Conservation (phyloP, 2,329 filamentous ascomycete genomes). For the Arthrobotrys sphaeroides region DNA sequence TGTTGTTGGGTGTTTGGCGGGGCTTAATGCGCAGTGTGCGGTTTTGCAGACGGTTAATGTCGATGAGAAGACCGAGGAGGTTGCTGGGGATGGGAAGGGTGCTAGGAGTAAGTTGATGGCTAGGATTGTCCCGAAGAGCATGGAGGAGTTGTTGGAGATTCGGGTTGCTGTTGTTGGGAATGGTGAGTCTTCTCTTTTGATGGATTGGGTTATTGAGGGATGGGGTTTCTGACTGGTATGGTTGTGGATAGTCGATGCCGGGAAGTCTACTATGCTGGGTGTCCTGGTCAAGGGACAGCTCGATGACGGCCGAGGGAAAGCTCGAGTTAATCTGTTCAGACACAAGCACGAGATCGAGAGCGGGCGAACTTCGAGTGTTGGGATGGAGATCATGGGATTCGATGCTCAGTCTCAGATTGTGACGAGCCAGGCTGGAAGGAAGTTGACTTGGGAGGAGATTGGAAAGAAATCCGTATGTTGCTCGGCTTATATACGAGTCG, state of each 20-base stretch:
- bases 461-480: conserved; percentile 77
- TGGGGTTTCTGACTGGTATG: not conserved
- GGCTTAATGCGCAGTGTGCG: conserved; percentile 75
- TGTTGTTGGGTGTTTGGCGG: conserved; percentile 72
- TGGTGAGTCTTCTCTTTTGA: conserved; percentile 65
- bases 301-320: conserved; percentile 92
- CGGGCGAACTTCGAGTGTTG: conserved; percentile 92
- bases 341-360: conserved; percentile 99
- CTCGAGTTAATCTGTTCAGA: conserved; percentile 92
- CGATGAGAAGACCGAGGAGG: conserved; percentile 70
- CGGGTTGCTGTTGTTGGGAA: conserved; percentile 97
- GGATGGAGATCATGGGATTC: conserved; percentile 99
- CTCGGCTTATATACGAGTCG: not conserved
- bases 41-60: conserved; percentile 91
- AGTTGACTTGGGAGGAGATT: conserved; percentile 96
- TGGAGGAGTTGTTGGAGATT: conserved; percentile 93
- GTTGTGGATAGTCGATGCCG: conserved; percentile 80
- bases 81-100: conserved; percentile 71
- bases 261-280: conserved; percentile 94
- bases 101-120: conserved; percentile 88
- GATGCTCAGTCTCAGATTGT: conserved; percentile 86
- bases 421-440: conserved; percentile 80
- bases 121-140: conserved; percentile 74
- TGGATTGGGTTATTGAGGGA: not conserved
- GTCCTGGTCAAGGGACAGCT: conserved; percentile 95